Conservation (phyloP, 2,329 filamentous ascomycete species). For the Lecanicillium sp. region DNA sequence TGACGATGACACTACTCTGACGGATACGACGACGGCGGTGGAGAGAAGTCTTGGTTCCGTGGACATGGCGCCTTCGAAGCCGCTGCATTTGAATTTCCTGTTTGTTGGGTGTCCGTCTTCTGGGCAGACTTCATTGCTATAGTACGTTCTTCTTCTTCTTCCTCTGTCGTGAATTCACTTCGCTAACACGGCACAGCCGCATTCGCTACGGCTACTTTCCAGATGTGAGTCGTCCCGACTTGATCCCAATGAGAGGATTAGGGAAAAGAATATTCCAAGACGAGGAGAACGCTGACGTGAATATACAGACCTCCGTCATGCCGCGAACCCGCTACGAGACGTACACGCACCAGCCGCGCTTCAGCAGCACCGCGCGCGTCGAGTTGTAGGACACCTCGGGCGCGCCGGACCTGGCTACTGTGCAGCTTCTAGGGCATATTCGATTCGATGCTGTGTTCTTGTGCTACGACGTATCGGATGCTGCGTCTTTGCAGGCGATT, state of each 20-base stretch:
- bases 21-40: neutral
- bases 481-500: constrained; percentile 28
- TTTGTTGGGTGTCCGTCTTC: constrained; percentile 28
- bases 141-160: constrained; percentile 21
- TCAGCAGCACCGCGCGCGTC: constrained; percentile 22
- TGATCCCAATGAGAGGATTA: too few species aligned
- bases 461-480: constrained; percentile 33
- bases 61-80: constrained; percentile 17
- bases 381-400: constrained; percentile 38
- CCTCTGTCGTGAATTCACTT: neutral
- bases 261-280: too few species aligned
- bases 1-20: neutral
- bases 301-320: constrained; percentile 26
- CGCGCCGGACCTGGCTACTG: constrained; percentile 30
- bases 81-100: constrained; percentile 28
- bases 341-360: constrained; percentile 25
- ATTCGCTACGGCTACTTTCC: constrained; percentile 33
- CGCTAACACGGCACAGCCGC: constrained; percentile 24
- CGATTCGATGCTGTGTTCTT: constrained; percentile 33
- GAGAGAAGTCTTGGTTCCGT: too few species aligned
- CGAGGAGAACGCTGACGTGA: constrained; percentile 8
- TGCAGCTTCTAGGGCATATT: constrained; percentile 30
- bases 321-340: constrained; percentile 30
- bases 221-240: too few species aligned
- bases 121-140: constrained; percentile 34